Evolutionary conservation across 495 filamentous ascomycete genomes (phyloP), one percentile per base, ranked within the genome.

Genomic region (Tuber aestivum): DNA sequence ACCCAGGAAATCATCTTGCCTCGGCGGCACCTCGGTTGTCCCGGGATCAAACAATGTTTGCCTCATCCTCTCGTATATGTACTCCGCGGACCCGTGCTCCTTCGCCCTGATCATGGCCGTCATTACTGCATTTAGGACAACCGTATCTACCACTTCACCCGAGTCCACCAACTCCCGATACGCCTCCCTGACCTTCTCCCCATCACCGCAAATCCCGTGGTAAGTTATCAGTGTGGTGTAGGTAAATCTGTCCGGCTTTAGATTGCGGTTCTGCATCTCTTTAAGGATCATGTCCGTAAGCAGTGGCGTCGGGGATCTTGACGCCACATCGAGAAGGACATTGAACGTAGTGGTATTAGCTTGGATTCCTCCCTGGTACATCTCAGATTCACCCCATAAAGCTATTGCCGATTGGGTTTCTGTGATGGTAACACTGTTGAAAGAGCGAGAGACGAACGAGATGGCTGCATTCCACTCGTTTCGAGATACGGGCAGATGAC

Each of bases 321-420:
- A 89, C 42, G 95, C 94, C 23, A 92, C 88, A 81, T 97, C 93
- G 78, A 97, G 97, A 41, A 99, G 88, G 73, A 97, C 92, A 83
- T 93, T 95, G 86, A 98, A 97, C 3, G 94, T 95, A 18, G 92
- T 90, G 44, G 88, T 86, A 77, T 89, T 92, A 44, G 86, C 87
- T 76, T 85, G 80, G n/a, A 94, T 83, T 8, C 88, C 87, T 27
- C 89, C 89, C 20, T 65, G 27, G n/a, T 89, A 83, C 41, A 87
- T 84, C 83, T 98, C 95, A 91, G 97, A 97, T 78, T 93, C 89
- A 74, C 89, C 89, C 93, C 94, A 98, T n/a, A 95, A 84, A 44
- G 90, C 87, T 27, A 98, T 88, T 2, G 93, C 92, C 37, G 89
- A 85, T 74, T 92, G 87, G 12, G 94, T 85, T 75, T 97, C 92